Evolutionary conservation across 352 stramenopile species (phyloP).

Genomic region (Aphanomyces euteiches): DNA sequence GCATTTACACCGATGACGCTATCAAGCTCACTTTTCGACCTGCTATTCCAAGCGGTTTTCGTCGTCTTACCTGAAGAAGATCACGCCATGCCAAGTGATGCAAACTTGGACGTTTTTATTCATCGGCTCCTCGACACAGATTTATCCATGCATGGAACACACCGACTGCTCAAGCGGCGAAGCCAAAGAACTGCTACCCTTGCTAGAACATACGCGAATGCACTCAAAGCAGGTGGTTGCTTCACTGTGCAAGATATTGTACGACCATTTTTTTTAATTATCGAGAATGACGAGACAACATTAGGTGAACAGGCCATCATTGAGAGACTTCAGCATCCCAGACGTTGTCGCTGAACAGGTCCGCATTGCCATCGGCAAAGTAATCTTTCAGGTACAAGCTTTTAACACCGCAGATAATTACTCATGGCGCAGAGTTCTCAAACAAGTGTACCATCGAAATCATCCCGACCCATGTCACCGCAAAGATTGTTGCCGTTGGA

Average conservation of each 20-base stretch:
- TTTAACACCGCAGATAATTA: not conserved
- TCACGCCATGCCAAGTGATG: not conserved
- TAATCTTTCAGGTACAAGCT: constrained; percentile 20
- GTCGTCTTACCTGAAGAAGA: constrained; percentile 1
- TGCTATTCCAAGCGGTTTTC: constrained; percentile 29
- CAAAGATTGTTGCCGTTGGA: not conserved
- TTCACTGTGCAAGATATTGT: constrained; percentile 20
- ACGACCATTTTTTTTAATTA: not conserved
- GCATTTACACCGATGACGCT: constrained; percentile 5
- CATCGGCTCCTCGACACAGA: constrained; percentile 8
- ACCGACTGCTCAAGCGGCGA: constrained; percentile 17
- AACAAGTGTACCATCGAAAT: too few relatives aligned
- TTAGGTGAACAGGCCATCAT: not conserved
- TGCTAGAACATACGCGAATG: constrained; percentile 18
- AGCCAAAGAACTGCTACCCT: constrained; percentile 16
- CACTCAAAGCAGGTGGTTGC: constrained; percentile 1
- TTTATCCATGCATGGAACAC: constrained; percentile 2
- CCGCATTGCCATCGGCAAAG: constrained; percentile 1
- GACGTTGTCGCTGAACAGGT: constrained; percentile 25
- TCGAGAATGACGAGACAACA: not conserved
- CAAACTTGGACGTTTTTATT: constrained; percentile 24
- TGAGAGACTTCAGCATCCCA: constrained; percentile 20
- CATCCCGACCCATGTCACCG: not conserved
- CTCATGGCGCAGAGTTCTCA: too few relatives aligned
- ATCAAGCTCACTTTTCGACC: constrained; percentile 16